Base-by-base conservation (phyloP, 2,329 filamentous ascomycete genomes). In the Amylocarpus encephaloides region DNA sequence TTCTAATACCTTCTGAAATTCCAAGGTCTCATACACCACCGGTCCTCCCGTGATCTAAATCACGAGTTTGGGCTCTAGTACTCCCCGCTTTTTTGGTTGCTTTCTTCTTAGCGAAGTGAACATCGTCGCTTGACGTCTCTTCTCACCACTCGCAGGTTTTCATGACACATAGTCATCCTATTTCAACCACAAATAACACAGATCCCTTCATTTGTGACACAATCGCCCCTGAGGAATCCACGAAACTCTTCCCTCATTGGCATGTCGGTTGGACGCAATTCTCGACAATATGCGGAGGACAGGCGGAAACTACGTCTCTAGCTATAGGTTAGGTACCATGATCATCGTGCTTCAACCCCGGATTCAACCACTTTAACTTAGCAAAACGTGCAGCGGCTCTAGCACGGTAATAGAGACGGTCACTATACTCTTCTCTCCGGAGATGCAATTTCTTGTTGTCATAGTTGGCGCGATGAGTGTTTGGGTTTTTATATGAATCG, bases 361-460 rank as follows among this genome's bases (percentile, higher is more conserved):
- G 46, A 52, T 49, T 49, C 29, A 18, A 19, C 39, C 16, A 19
- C 39, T 19, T 22, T 13, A 12, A 10, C 5, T 16, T 33, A 19
- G n/a, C 15, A 33, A 15, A 15, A 19, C 6, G 34, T 43, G 46
- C 36, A 46, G 36, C 42, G 42, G 34, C 38, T 45, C 34, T 39
- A 29, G 30, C 43, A 36, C 18, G 40, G 39, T 41, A 42, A 48
- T 43, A 33, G 26, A 19, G 45, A 34, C 19, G 22, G 35, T 29
- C 22, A 12, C 11, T 44, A 13, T 39, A 13, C 26, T 15, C 7
- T 36, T 32, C 29, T 32, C 19, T 52, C 52, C 56, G 56, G 56
- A 59, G 56, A 59, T 52, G 35, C 49, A 38, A 36, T 55, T 55
- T 57, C 43, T 52, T 50, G 33, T 38, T 55, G 56, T 59, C 54